Base-by-base conservation (phyloP, 106 monocot genomes). In the Alisma plantagoaquatica region DNA sequence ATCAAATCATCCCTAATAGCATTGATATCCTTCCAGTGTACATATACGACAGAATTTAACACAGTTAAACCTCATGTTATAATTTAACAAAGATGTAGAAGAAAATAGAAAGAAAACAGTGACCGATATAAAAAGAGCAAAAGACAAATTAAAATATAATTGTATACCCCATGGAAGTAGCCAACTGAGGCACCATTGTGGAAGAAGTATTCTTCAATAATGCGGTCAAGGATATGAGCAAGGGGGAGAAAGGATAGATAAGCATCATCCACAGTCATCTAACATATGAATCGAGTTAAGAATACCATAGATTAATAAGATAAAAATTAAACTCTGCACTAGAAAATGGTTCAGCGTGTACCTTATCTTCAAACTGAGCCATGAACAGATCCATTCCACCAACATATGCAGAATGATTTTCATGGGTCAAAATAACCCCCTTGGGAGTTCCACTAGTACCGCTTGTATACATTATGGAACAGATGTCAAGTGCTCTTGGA, bases 401-500 rank as follows among this genome's bases (percentile, higher is more conserved):
- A 14, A 94, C 80, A 56, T 46, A 81, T 21, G 51, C 60, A 16
- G 80, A 80, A 54, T 75, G 72, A 41, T 54, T 67, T 61, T 94
- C 94, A 65, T 94, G 94, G 49, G 77, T 88, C 51, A 94, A 49
- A 47, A 88, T 44, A 3, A 83, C 94, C 1, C 94, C 94, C 30
- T 94, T 94, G 1, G 94, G 94, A 10, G 60, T 68, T 56, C 94
- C 94, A 49, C 80, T 84, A 7, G 94, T 94, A 44, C 94, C 94
- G 66, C 94, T 94, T 33, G 94, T 94, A 57, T 88, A 94, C 87
- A 94, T 86, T 59, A 92, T 86, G 3, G 92, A 82, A 72, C 86
- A 92, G 56, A 79, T 62, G 68, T 92, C 86, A 65, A 53, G 68
- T 45, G 82, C 60, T 46, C 63, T 49, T 21, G 92, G 82, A 23